A percentile compares a stretch with the other conserved stretches of the same genome.
phyloP scores from a whole-genome alignment of 805 yeast genomes.

The Candida broadrunensis region DNA sequence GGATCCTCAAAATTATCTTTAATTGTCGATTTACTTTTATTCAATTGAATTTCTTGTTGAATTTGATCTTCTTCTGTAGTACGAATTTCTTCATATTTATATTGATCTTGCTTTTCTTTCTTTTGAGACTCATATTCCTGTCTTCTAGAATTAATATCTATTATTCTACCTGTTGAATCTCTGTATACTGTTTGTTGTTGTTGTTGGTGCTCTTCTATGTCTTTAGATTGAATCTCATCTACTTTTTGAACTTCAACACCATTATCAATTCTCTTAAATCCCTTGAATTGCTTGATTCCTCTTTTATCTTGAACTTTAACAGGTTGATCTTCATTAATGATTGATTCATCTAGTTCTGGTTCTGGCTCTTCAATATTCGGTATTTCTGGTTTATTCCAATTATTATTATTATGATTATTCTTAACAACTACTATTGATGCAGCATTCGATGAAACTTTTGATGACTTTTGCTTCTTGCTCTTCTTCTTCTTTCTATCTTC shows the following conservation, averaged over 20 bases:
- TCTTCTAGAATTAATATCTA: slow-evolving; percentile 37
- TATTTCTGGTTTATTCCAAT: background rate
- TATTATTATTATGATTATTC: background rate
- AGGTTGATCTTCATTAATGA: slow-evolving; percentile 19
- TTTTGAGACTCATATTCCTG: slow-evolving; percentile 18
- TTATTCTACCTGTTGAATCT: slow-evolving; percentile 57
- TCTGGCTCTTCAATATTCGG: slow-evolving; percentile 7
- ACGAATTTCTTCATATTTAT: slow-evolving; percentile 27
- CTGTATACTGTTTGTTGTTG: slow-evolving; percentile 48
- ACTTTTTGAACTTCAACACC: slow-evolving; percentile 9
- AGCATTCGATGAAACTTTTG: background rate
- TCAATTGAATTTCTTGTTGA: slow-evolving; percentile 20
- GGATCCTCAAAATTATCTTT: slow-evolving; percentile 61
- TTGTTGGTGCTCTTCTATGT: background rate
- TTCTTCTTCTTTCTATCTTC: background rate
- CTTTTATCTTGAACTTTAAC: slow-evolving; percentile 15
- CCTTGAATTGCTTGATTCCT: slow-evolving; percentile 16
- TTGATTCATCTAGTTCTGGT: slow-evolving; percentile 5
- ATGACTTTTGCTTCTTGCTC: slow-evolving; percentile 10
- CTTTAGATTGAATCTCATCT: background rate
- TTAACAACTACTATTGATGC: slow-evolving; percentile 2
- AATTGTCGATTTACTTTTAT: slow-evolving; percentile 20
- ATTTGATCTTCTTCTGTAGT: slow-evolving; percentile 32
- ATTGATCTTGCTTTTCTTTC: slow-evolving; percentile 13
- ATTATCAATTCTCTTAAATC: slow-evolving; percentile 37